Evolutionary conservation across 2,329 filamentous ascomycete species (phyloP).

Genomic region (Fusarium mundagurra): DNA sequence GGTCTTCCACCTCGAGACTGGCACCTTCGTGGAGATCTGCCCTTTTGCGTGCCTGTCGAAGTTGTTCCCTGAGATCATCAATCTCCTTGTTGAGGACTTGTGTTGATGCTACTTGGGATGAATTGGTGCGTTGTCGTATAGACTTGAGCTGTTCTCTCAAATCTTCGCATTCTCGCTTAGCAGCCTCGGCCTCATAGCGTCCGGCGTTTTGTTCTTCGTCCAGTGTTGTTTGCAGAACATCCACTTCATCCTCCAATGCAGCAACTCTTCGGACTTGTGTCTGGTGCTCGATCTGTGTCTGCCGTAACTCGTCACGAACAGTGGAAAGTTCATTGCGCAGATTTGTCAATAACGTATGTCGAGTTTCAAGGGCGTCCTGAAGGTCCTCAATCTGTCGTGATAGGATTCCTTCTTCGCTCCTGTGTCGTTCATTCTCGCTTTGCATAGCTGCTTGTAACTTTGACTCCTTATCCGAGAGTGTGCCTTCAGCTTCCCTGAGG

Average conservation of each 20-base stretch:
- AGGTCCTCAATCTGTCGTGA: slow-evolving; percentile 79
- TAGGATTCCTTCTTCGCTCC: slow-evolving; percentile 75
- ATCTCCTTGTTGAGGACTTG: slow-evolving; percentile 44
- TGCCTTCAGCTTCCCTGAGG: slow-evolving; percentile 74
- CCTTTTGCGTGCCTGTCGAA: slow-evolving; percentile 41
- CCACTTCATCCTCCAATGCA: slow-evolving; percentile 78
- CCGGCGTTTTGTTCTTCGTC: slow-evolving; percentile 42
- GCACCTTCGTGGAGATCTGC: slow-evolving; percentile 39
- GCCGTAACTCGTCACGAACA: slow-evolving; percentile 75
- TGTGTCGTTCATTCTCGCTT: slow-evolving; percentile 77
- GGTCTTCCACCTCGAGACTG: slow-evolving; percentile 42
- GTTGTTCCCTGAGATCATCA: slow-evolving; percentile 36
- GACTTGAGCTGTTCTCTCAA: slow-evolving; percentile 43
- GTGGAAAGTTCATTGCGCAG: slow-evolving; percentile 72
- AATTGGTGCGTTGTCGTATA: slow-evolving; percentile 28
- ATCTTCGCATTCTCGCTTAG: slow-evolving; percentile 54
- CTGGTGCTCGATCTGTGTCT: slow-evolving; percentile 71
- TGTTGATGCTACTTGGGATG: slow-evolving; percentile 25
- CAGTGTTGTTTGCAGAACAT: slow-evolving; percentile 67
- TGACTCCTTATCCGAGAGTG: slow-evolving; percentile 72
- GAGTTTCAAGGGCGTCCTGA: slow-evolving; percentile 74
- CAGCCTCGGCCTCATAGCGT: slow-evolving; percentile 52
- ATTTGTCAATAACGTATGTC: slow-evolving; percentile 72
- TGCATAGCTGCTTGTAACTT: slow-evolving; percentile 74
- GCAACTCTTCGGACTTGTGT: slow-evolving; percentile 72